Conservation (phyloP, 2,329 filamentous ascomycete genomes). For the Ophiostoma novo-ulmi region DNA sequence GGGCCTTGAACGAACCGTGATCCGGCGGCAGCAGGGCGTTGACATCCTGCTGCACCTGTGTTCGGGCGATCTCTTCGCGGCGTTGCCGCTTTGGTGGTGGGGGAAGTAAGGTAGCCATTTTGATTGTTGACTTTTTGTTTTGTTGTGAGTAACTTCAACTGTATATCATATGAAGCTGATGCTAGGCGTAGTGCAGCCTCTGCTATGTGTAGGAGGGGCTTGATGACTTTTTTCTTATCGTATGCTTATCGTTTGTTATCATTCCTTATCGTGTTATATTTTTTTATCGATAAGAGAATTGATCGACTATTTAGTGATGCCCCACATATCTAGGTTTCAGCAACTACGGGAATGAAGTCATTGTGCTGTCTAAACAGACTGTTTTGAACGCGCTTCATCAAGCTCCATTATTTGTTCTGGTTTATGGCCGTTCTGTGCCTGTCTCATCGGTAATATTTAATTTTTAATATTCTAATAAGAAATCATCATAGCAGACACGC, state of each 20-base stretch:
- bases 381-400: background rate
- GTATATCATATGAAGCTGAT: background rate
- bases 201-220: background rate
- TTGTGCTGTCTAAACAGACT: background rate
- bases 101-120: constrained; percentile 36
- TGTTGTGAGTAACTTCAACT: background rate
- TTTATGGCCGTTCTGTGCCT: no score
- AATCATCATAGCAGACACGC: no score
- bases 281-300: background rate
- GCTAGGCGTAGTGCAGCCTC: background rate
- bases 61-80: constrained; percentile 65
- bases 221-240: constrained; percentile 25
- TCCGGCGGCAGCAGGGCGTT: constrained; percentile 61
- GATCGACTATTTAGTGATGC: background rate
- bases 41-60: constrained; percentile 70
- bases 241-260: constrained; percentile 10
- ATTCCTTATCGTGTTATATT: background rate
- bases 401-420: background rate
- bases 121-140: background rate
- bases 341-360: background rate
- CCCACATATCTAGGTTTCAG: background rate
- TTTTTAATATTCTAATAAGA: no score
- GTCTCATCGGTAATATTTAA: no score
- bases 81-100: constrained; percentile 67
- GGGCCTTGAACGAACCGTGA: constrained; percentile 72